Base-by-base conservation (phyloP, 78 protist species). In the Dictyostelium capitatum region DNA sequence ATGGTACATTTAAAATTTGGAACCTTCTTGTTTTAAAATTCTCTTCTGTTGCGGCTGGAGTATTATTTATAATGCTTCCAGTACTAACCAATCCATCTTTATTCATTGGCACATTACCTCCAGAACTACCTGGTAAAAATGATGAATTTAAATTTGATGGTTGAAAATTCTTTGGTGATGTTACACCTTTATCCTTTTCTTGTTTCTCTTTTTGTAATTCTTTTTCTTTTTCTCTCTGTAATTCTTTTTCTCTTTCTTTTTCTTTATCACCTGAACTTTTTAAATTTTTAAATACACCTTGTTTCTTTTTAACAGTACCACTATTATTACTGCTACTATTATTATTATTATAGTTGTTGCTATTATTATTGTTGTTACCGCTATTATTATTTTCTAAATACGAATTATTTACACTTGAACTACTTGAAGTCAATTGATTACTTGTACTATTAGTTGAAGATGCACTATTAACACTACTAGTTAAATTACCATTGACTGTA, bases 11-110 rank as follows among this genome's bases (percentile, higher is more conserved):
- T 6, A 85, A 65, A 75, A 85, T 85, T 11, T 47, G 25, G 6
- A 8, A 6, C 41, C 92, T 74, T 64, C 80, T 85, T 41, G n/a
- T 74, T 15, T 75, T 85, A 15, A 85, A 85, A 17, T 77, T 64
- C 6, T 85, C 84, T 19, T 32, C 47, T 1, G 83, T 85, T 0
- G 50, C 8, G 1, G 92, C 59, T 28, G 92, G 82, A 0, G 83
- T 84, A 37, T 19, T 48, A 4, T 62, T 23, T n/a, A 80, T 59
- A 23, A 53, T 23, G 62, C 75, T 80, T 7, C 56, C 56, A 46
- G 54, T 46, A 47, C 30, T 19, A 43, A 54, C 20, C 56, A 73
- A 41, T 4, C 77, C 77, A 32, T 32, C 77, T 32, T 17, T 32
- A 23, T 25, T 32, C 20, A 23, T 8, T 6, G 67, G 9, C 9